Conservation (phyloP, 2,329 filamentous ascomycete species). For the Tolypocladium guangdongense region DNA sequence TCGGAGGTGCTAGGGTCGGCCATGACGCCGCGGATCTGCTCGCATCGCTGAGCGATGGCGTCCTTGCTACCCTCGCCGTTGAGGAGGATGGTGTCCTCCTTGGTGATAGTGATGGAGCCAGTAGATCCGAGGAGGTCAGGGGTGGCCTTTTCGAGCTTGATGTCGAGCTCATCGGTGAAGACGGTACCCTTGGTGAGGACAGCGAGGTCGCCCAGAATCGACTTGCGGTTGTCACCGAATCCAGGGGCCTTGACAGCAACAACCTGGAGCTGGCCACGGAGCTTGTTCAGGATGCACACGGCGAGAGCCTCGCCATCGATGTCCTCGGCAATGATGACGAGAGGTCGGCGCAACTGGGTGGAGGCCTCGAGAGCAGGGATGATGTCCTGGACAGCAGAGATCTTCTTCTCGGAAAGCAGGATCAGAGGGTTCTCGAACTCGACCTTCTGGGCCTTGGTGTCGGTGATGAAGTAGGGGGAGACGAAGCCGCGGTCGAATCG, state of each 20-base stretch:
- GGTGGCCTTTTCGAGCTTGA: conserved; percentile 98
- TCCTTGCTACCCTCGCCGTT: conserved; percentile 97
- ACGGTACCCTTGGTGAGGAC: conserved; percentile 94
- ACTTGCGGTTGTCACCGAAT: conserved; percentile 99
- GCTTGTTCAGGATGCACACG: conserved; percentile 99
- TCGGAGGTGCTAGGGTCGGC: conserved; percentile 87
- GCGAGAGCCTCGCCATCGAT: conserved; percentile 97
- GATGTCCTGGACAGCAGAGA: conserved; percentile 97
- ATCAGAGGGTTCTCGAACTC: conserved; percentile 99
- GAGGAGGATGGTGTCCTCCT: conserved; percentile 98
- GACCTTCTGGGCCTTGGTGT: conserved; percentile 96
- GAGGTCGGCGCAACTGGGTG: conserved; percentile 85
- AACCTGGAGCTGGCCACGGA: conserved; percentile 97
- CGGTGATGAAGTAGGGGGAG: conserved; percentile 99
- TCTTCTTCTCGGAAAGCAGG: conserved; percentile 99
- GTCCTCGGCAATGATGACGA: conserved; percentile 98
- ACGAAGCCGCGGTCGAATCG: conserved; percentile 98
- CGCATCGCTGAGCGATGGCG: conserved; percentile 83
- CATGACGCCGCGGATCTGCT: conserved; percentile 98
- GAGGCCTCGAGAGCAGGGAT: conserved; percentile 96
- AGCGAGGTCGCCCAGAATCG: conserved; percentile 91
- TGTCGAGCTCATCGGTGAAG: conserved; percentile 95
- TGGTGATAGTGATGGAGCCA: conserved; percentile 98
- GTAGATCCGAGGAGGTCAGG: conserved; percentile 93
- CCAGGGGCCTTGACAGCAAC: conserved; percentile 97